Percentiles rank a stretch among this genome's conserved stretches.
Conservation (phyloP, 1,284 basidiomycete genomes). For the Baeospora myosura region DNA sequence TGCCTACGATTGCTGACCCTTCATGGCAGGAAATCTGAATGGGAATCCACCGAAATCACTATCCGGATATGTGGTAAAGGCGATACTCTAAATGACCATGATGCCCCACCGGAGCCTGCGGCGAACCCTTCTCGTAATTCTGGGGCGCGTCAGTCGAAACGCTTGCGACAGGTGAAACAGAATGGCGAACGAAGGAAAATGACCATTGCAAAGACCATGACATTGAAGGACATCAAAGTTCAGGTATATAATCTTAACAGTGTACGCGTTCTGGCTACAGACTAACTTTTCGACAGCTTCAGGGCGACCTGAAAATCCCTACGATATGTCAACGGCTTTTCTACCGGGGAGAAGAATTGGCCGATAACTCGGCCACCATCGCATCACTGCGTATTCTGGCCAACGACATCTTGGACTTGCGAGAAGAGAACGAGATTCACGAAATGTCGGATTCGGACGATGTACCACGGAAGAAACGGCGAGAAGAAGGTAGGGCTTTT, state of each 20-base stretch:
- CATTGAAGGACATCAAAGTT: slow-evolving; percentile 71
- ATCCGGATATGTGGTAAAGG: slow-evolving; percentile 31
- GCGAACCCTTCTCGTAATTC: slow-evolving; percentile 18
- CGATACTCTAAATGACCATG: slow-evolving; percentile 13
- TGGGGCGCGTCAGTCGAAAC: slow-evolving; percentile 53
- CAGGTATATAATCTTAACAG: slow-evolving; percentile 37
- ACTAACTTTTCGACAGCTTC: slow-evolving; percentile 33
- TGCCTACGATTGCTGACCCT: too few species aligned
- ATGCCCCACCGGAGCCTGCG: slow-evolving; percentile 10
- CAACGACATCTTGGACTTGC: slow-evolving; percentile 61
- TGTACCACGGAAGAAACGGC: slow-evolving; percentile 33
- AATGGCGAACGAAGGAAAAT: slow-evolving; percentile 43
- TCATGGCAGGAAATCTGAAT: slow-evolving; percentile 38
- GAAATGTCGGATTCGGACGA: slow-evolving; percentile 49
- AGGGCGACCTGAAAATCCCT: slow-evolving; percentile 54
- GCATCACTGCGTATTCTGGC: slow-evolving; percentile 53
- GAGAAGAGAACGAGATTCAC: slow-evolving; percentile 53
- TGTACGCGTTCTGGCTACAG: not conserved
- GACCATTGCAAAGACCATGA: slow-evolving; percentile 53
- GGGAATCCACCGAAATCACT: slow-evolving; percentile 44
- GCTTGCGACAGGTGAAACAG: slow-evolving; percentile 50
- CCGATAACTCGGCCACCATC: slow-evolving; percentile 55
- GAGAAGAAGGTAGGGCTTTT: slow-evolving; percentile 64
- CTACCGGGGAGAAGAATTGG: slow-evolving; percentile 53
- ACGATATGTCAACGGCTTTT: slow-evolving; percentile 70